These are phyloP conservation scores for Yamadazyma epiphylla DNA, from an alignment of 1,139 yeast genomes.

Conservation along the genomic window DNA sequence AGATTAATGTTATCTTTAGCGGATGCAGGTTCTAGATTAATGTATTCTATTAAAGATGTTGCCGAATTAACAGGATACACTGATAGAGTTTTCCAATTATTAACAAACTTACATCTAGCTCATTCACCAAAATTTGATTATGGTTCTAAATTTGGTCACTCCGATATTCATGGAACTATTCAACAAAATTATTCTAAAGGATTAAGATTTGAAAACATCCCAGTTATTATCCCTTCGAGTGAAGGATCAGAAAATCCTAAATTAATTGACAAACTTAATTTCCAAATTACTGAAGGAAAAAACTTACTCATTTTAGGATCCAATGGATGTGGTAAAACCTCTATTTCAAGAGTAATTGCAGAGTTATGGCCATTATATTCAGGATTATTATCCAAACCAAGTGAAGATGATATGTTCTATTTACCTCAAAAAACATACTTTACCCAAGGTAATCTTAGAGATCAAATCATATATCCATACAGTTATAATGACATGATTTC, in stretches of 20 bases:
- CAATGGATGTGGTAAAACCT: conserved; percentile 88
- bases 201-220: conserved; percentile 75
- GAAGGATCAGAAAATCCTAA: conserved; percentile 53
- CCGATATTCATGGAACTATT: conserved; percentile 73
- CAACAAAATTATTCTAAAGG: conserved; percentile 73
- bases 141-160: conserved; percentile 50
- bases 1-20: conserved; percentile 87
- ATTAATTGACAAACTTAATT: conserved; percentile 55
- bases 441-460: conserved; percentile 76
- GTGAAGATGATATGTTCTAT: conserved; percentile 66
- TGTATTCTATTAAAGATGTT: conserved; percentile 93
- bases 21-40: conserved; percentile 93
- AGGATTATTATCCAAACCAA: conserved; percentile 80
- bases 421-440: conserved; percentile 83
- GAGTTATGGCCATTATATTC: conserved; percentile 90
- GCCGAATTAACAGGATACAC: conserved; percentile 90
- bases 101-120: conserved; percentile 75
- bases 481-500: conserved; percentile 76
- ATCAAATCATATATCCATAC: conserved; percentile 83
- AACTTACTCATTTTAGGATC: conserved; percentile 80
- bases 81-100: conserved; percentile 73
- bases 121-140: conserved; percentile 68
- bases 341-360: conserved; percentile 79
- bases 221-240: conserved; percentile 71
- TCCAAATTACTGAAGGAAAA: conserved; percentile 56